Conservation (phyloP, 306 rosid genomes). For the Inga laurina region DNA sequence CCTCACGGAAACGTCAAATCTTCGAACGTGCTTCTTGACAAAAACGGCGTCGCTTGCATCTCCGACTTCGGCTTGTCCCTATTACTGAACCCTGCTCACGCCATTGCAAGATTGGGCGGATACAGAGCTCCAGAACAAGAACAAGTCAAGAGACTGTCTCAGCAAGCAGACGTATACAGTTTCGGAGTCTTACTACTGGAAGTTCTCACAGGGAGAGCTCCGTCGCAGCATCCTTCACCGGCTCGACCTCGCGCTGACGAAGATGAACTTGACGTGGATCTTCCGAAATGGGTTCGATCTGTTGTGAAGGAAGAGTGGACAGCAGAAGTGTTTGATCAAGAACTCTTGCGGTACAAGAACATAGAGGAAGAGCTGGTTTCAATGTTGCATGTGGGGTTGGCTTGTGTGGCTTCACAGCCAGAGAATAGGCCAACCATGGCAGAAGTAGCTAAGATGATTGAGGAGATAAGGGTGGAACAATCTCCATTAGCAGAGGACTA, state of each 20-base stretch:
- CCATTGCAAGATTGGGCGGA: constrained; percentile 83
- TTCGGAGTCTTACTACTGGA: constrained; percentile 85
- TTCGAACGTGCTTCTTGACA: constrained; percentile 88
- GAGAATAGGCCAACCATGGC: constrained; percentile 86
- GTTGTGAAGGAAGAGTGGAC: constrained; percentile 96
- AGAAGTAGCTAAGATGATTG: constrained; percentile 86
- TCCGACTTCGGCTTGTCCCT: constrained; percentile 85
- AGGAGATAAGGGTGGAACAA: constrained; percentile 87
- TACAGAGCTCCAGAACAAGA: constrained; percentile 92
- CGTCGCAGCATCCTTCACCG: constrained; percentile 63
- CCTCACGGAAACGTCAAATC: constrained; percentile 94
- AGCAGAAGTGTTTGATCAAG: constrained; percentile 87
- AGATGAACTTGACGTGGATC: constrained; percentile 65
- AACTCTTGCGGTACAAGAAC: constrained; percentile 89
- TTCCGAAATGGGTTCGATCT: constrained; percentile 87
- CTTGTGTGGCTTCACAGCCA: constrained; percentile 67
- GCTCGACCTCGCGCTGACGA: constrained; percentile 45
- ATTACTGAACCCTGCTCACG: constrained; percentile 75
- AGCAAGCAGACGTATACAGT: constrained; percentile 79
- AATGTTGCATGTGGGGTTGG: constrained; percentile 80
- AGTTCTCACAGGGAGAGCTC: constrained; percentile 78
- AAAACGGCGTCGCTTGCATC: constrained; percentile 80
- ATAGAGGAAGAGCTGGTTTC: constrained; percentile 92
- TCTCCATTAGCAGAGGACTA: constrained; percentile 86
- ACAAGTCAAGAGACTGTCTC: constrained; percentile 72